These are phyloP conservation scores for Syzygium aqueum DNA, from an alignment of 345 rosid species.

Conservation along the genomic window DNA sequence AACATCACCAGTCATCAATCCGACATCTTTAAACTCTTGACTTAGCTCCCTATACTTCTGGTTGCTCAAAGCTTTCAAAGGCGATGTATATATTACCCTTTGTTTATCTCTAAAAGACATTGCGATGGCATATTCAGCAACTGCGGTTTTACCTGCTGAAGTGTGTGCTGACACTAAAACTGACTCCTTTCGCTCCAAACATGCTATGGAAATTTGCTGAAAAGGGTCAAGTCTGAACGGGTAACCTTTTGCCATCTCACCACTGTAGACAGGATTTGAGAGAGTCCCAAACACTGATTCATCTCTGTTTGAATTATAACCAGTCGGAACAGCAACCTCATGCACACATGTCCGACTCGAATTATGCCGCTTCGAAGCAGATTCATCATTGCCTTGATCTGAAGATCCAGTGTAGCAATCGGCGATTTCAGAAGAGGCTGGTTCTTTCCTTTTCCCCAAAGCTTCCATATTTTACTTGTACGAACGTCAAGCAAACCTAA, in stretches of 20 bases:
- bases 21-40: slow-evolving; percentile 90
- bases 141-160: slow-evolving; percentile 97
- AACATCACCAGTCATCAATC: slow-evolving; percentile 98
- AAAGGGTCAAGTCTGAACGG: slow-evolving; percentile 78
- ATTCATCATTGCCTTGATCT: slow-evolving; percentile 12
- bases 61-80: slow-evolving; percentile 95
- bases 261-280: slow-evolving; percentile 56
- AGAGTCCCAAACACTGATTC: slow-evolving; percentile 61
- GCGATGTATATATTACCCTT: slow-evolving; percentile 90
- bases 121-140: slow-evolving; percentile 97
- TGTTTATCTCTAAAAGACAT: slow-evolving; percentile 97
- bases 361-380: slow-evolving; percentile 40
- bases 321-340: slow-evolving; percentile 86
- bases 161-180: slow-evolving; percentile 96
- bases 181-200: slow-evolving; percentile 87
- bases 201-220: slow-evolving; percentile 79
- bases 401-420: neutral
- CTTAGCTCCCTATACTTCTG: slow-evolving; percentile 95
- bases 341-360: slow-evolving; percentile 69
- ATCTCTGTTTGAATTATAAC: slow-evolving; percentile 42
- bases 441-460: slow-evolving; percentile 4
- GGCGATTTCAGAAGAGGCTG: neutral
- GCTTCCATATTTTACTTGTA: slow-evolving; percentile 1
- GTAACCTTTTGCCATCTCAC: slow-evolving; percentile 79
- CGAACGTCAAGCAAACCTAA: neutral